phyloP scores from a whole-genome alignment of 1,284 basidiomycete genomes.

The Irpex sp. region DNA sequence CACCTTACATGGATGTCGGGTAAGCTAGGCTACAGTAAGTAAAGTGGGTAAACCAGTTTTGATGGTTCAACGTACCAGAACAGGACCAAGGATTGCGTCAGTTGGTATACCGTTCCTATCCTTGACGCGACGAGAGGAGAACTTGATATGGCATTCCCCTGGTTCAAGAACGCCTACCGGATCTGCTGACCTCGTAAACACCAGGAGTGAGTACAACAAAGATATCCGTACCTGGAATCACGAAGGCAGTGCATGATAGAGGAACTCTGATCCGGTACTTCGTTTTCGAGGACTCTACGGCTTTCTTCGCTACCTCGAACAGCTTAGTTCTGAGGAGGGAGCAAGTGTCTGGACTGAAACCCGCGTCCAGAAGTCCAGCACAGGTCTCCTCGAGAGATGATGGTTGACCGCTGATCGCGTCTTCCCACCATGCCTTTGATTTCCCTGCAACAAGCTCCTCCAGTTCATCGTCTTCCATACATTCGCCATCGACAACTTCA shows the following conservation, averaged over 20 bases:
- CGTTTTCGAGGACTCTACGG: constrained; percentile 21
- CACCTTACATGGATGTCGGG: constrained; percentile 44
- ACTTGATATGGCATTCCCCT: constrained; percentile 37
- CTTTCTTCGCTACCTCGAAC: constrained; percentile 28
- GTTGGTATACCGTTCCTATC: constrained; percentile 25
- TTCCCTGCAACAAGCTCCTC: constrained; percentile 13
- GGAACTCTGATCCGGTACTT: constrained; percentile 29
- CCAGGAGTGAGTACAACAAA: constrained; percentile 1
- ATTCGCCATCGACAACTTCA: constrained; percentile 3
- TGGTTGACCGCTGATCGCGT: constrained; percentile 38
- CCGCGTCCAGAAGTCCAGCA: constrained; percentile 33
- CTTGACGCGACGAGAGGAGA: constrained; percentile 25
- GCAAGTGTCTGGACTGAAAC: constrained; percentile 33
- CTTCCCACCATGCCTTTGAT: constrained; percentile 32
- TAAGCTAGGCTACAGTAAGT: constrained; percentile 28
- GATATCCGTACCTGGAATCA: constrained; percentile 34
- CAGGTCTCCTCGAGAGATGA: constrained; percentile 39
- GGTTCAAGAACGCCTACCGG: constrained; percentile 32
- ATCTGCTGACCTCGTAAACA: constrained; percentile 24
- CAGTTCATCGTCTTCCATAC: constrained; percentile 15
- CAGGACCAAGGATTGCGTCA: constrained; percentile 35
- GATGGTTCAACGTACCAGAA: constrained; percentile 29
- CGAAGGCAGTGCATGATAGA: constrained; percentile 37
- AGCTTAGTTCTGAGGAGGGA: constrained; percentile 34
- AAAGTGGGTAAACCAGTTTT: background rate